These are phyloP conservation scores for Penicillium sp. DNA, from an alignment of 2,329 filamentous ascomycete species.

Conservation along the genomic window DNA sequence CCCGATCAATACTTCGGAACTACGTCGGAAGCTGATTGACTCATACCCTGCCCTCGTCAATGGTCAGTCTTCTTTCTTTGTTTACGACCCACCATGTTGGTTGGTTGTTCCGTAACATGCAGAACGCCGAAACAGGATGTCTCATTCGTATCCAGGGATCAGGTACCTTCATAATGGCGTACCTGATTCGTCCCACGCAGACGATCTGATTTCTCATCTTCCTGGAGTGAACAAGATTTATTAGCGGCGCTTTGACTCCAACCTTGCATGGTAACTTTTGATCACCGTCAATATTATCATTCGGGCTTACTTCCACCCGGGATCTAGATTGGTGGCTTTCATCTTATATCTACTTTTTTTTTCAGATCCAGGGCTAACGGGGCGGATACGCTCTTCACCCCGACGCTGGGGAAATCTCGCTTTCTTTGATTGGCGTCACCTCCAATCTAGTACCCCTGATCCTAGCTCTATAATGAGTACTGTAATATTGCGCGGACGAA, in stretches of 20 bases:
- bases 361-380: constrained; percentile 2
- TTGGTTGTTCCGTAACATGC: constrained; percentile 11
- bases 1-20: neutral
- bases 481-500: constrained; percentile 3
- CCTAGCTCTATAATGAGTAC: neutral
- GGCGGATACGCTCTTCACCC: constrained; percentile 2
- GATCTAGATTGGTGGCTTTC: constrained; percentile 2
- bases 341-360: constrained; percentile 3
- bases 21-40: constrained; percentile 10
- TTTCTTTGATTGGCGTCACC: neutral
- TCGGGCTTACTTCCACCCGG: constrained; percentile 16
- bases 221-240: neutral
- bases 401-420: neutral
- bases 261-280: neutral
- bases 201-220: neutral
- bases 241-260: neutral
- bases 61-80: constrained; percentile 2
- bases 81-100: constrained; percentile 1
- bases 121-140: constrained; percentile 8
- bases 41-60: constrained; percentile 6
- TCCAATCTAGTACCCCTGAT: constrained; percentile 1
- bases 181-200: constrained; percentile 6
- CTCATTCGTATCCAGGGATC: constrained; percentile 1
- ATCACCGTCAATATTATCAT: neutral
- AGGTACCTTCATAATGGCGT: neutral